Conservation (phyloP, 2,329 filamentous ascomycete species). For the Trichoderma oligosporum region DNA sequence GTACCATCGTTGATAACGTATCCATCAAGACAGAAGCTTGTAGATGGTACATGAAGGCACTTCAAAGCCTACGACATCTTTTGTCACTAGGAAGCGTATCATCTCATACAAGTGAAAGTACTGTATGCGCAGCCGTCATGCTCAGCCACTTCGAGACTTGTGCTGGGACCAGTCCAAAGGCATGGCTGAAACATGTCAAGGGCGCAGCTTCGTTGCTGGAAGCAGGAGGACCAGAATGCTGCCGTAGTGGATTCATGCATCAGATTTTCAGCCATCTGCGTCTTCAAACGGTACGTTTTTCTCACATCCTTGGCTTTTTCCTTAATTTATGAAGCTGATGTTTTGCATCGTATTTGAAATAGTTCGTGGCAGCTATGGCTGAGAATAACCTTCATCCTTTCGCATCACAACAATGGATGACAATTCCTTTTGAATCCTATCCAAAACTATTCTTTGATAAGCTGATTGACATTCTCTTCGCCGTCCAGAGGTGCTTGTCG, state of each 20-base stretch:
- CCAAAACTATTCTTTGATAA: constrained; percentile 44
- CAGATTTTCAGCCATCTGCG: constrained; percentile 21
- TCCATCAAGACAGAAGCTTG: constrained; percentile 18
- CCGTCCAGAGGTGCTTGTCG: constrained; percentile 6
- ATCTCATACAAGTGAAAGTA: constrained; percentile 3
- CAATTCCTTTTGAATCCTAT: constrained; percentile 43
- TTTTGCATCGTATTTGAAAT: neutral
- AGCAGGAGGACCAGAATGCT: constrained; percentile 14
- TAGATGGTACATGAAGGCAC: constrained; percentile 19
- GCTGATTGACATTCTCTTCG: constrained; percentile 42
- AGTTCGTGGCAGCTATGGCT: constrained; percentile 21
- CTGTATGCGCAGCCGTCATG: constrained; percentile 21
- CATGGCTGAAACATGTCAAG: constrained; percentile 18
- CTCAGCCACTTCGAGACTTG: constrained; percentile 22
- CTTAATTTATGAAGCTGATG: neutral
- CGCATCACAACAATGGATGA: constrained; percentile 43
- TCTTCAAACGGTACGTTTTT: constrained; percentile 18
- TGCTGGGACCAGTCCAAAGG: constrained; percentile 15
- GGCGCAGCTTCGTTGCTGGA: constrained; percentile 18
- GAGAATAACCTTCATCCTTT: constrained; percentile 30
- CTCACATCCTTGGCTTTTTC: rapidly evolving
- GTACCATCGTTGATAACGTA: neutral
- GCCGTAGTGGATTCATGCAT: constrained; percentile 20
- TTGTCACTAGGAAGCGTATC: neutral
- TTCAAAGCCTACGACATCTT: constrained; percentile 1